Conservation (phyloP, 2,329 filamentous ascomycete species). For the Alternaria dauci region DNA sequence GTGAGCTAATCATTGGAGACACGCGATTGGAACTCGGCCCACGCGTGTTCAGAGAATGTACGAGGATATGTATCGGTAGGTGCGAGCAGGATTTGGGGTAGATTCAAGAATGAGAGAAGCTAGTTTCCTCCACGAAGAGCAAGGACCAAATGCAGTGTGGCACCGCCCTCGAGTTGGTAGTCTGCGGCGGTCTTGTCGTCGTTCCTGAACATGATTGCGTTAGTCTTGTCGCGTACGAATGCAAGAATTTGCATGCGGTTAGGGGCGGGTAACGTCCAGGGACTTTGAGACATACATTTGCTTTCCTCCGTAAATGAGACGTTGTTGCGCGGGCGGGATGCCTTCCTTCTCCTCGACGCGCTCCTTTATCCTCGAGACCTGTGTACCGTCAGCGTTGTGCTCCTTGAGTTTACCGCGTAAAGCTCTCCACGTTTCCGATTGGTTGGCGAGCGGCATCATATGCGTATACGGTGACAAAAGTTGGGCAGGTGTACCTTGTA, state of each 20-base stretch:
- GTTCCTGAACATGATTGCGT: conserved; percentile 66
- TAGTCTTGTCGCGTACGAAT: conserved; percentile 5
- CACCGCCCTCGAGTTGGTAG: conserved; percentile 89
- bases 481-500: conserved; percentile 74
- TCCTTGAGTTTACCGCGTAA: fast-evolving
- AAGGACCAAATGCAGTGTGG: conserved; percentile 93
- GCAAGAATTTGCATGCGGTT: neutral
- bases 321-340: conserved; percentile 95
- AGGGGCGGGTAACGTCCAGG: neutral
- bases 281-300: conserved; percentile 74
- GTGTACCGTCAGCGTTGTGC: conserved; percentile 16
- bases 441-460: neutral
- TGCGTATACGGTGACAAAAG: neutral
- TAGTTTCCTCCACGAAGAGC: conserved; percentile 80
- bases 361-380: conserved; percentile 98
- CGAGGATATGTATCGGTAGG: neutral
- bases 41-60: neutral
- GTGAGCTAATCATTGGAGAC: neutral
- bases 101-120: neutral
- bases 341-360: conserved; percentile 99
- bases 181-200: conserved; percentile 94
- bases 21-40: neutral
- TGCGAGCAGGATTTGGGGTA: neutral
- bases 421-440: neutral
- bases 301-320: conserved; percentile 95